Evolutionary conservation across 2,329 filamentous ascomycete species (phyloP).

Genomic region (Aspergillus fumigatiaffinis): DNA sequence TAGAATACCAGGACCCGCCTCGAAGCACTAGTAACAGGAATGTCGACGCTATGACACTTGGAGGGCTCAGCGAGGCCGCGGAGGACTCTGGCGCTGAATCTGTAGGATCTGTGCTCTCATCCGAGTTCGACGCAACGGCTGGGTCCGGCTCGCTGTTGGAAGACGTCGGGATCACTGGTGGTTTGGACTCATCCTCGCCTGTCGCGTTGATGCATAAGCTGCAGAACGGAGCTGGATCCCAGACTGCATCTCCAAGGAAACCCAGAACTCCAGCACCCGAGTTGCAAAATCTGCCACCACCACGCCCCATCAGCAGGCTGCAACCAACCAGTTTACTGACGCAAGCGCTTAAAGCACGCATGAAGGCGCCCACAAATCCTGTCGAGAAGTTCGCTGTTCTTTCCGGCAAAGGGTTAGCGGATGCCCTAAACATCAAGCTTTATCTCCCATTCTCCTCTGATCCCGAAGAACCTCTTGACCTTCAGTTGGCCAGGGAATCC

Average conservation of each 20-base stretch:
- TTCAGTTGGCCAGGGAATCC: constrained; percentile 53
- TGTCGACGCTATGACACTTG: constrained; percentile 27
- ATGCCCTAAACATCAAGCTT: constrained; percentile 60
- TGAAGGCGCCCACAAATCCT: constrained; percentile 56
- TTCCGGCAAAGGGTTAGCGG: constrained; percentile 58
- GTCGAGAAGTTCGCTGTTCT: constrained; percentile 58
- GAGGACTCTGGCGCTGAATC: constrained; percentile 48
- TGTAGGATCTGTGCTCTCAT: constrained; percentile 48
- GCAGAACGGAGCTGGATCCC: constrained; percentile 30
- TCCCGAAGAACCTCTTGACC: constrained; percentile 54
- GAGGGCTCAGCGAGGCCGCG: constrained; percentile 36
- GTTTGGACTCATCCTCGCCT: constrained; percentile 49
- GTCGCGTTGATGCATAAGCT: constrained; percentile 41
- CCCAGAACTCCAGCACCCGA: constrained; percentile 43
- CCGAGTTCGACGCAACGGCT: constrained; percentile 52
- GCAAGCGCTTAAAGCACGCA: constrained; percentile 54
- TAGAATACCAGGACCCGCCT: constrained; percentile 19
- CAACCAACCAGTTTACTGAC: constrained; percentile 56
- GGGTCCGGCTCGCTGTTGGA: constrained; percentile 57
- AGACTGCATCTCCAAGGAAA: constrained; percentile 51
- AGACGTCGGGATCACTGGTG: constrained; percentile 43
- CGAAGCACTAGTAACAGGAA: constrained; percentile 26
- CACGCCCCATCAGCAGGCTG: constrained; percentile 58
- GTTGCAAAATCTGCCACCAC: constrained; percentile 57
- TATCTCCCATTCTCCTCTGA: constrained; percentile 58